Evolutionary conservation across 2,329 filamentous ascomycete species (phyloP), one percentile per base, ranked within the genome.

Genomic region (Calonectria pseudoturangicola): DNA sequence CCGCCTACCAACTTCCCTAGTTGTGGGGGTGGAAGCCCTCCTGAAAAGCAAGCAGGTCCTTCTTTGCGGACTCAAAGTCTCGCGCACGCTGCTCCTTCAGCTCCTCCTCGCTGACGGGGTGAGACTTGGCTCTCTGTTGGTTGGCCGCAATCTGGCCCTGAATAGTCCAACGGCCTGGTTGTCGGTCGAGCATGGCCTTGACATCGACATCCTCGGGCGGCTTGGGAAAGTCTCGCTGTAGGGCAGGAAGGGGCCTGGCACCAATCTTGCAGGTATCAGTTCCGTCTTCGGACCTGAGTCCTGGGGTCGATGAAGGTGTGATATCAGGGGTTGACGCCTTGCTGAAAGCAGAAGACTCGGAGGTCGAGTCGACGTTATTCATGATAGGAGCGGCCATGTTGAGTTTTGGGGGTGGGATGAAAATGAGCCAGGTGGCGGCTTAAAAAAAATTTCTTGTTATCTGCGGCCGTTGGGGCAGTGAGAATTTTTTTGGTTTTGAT

Each of bases 41-140:
- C 67, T 84, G 83, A 39, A 83, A 83, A 58, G 83, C 83, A 18
- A 87, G 83, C 18, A 90, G 82, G 41, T 88, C 84, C 72, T 79
- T 82, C 84, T 90, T 91, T 33, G 84, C 84, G 43, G 84, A 83
- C 66, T 88, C 87, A 47, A 90, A 83, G 56, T 86, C 84, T 71
- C 80, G 81, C 18, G 81, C 81, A 47, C 84, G 82, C 71, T 81
- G 80, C 56, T 85, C 84, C 56, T 82, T 80, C 71, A 82, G 79
- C 45, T 81, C 74, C 21, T 82, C 70, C 15, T 76, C 78, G 28
- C 65, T 76, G 21, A 51, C 68, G 18, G 54, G 67, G 18, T 71
- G 43, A 18, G 72, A 60, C 60, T 79, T 77, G 51, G 73, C 71
- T 74, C 76, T 72, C 80, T 82, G 71, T 74, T 79, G 78, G 66